Evolutionary conservation across 345 rosid genomes (phyloP), one percentile per base, ranked within the genome.

Genomic region (Dipteronia dyeriana): DNA sequence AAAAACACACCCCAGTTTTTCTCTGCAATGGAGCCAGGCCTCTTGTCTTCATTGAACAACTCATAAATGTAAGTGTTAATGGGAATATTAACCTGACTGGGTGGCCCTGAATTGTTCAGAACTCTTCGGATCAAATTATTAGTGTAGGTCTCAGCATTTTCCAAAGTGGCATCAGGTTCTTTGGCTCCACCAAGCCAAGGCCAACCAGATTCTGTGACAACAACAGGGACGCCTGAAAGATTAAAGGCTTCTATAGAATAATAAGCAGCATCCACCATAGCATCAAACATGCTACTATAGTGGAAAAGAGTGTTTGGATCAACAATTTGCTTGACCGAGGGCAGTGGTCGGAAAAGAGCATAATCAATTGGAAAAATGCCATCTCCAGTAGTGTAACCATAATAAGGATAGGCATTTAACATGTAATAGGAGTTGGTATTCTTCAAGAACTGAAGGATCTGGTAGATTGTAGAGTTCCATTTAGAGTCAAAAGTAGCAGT

Each of bases 211-310:
- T 97, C 99, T 3, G 98, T 88, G 62, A 97, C 94, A 70, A 89
- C 87, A 72, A 97, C 82, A 0, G 94, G 92, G 61, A 97, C 88
- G 66, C 87, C 91, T 0, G 97, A 86, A 80, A 91, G 87, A 64
- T 90, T 89, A 70, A 87, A 29, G 63, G 91, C 92, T 38, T 85
- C 88, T 67, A 97, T 92, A 29, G 99, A 89, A 84, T 94, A 97
- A 84, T 92, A 97, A 53, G 98, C 80, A 68, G 99, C 99, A 80
- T 97, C 99, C 68, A 97, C 96, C 98, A 97, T 90, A 0, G 99
- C 95, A 74, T 94, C 99, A 82, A 94, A 92, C 99, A 97, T 94
- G 84, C 99, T 97, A 82, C 86, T 82, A 79, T 91, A 97, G 79
- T 87, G 97, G 43, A 88, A 84, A 71, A 97, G 91, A 41, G 99